These are phyloP conservation scores for Albizia julibrissin DNA, from an alignment of 306 rosid species.

Conservation along the genomic window DNA sequence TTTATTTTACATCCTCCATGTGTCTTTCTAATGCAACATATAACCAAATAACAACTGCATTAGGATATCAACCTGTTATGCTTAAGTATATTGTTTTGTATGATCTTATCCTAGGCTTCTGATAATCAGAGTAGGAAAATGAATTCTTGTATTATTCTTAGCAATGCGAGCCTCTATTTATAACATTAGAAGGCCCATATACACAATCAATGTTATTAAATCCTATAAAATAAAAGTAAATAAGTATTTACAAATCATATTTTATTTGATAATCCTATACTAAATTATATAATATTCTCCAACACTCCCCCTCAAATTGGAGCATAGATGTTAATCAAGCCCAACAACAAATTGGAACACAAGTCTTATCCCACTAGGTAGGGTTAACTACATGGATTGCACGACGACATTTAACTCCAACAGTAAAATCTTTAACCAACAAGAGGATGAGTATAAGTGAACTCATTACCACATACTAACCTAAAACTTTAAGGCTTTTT, in stretches of 20 bases:
- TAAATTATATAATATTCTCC: too few species aligned
- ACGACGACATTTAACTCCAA: too few species aligned
- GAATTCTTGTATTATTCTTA: not conserved
- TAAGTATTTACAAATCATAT: not conserved
- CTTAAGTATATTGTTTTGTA: not conserved
- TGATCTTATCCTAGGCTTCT: not conserved
- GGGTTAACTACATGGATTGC: too few species aligned
- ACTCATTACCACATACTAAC: too few species aligned
- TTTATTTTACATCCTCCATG: not conserved
- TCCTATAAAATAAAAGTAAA: not conserved
- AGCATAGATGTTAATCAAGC: too few species aligned
- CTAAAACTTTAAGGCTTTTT: too few species aligned
- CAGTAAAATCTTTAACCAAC: too few species aligned
- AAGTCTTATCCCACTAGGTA: too few species aligned
- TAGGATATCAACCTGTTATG: not conserved
- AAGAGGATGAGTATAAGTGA: too few species aligned
- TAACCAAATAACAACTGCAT: not conserved
- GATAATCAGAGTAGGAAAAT: not conserved
- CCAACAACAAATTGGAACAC: not conserved
- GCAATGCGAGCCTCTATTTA: not conserved
- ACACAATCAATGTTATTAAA: not conserved
- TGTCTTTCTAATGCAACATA: not conserved
- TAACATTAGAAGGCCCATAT: not conserved
- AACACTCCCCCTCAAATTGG: too few species aligned
- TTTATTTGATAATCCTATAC: not conserved